Conservation (phyloP, 1,284 basidiomycete species). For the Cerioporus squamosus region DNA sequence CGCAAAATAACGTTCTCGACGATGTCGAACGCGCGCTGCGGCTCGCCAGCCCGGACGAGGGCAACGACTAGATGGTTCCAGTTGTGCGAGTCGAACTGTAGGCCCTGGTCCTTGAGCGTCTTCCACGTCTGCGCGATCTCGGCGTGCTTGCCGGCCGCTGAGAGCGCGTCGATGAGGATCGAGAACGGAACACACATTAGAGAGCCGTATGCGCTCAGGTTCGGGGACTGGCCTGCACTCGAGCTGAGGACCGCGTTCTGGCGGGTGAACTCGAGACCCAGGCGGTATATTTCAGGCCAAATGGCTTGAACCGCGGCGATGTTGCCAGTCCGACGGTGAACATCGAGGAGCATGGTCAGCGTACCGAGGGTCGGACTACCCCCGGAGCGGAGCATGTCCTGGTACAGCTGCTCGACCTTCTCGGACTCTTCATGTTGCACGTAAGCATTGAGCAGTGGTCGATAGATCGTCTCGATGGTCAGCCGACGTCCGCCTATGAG, state of each 20-base stretch:
- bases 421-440: slow-evolving; percentile 50
- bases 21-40: slow-evolving; percentile 83
- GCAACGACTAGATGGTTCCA: slow-evolving; percentile 89
- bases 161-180: slow-evolving; percentile 82
- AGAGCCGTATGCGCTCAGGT: slow-evolving; percentile 47
- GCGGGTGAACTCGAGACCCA: slow-evolving; percentile 49
- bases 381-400: slow-evolving; percentile 58
- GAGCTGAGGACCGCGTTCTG: slow-evolving; percentile 38
- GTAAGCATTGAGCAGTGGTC: slow-evolving; percentile 68
- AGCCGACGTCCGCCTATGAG: slow-evolving; percentile 42
- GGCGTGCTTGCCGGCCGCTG: slow-evolving; percentile 62
- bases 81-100: slow-evolving; percentile 88
- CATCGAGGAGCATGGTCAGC: slow-evolving; percentile 75
- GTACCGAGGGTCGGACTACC: slow-evolving; percentile 62
- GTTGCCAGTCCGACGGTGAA: slow-evolving; percentile 69
- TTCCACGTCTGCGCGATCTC: slow-evolving; percentile 77
- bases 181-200: slow-evolving; percentile 82
- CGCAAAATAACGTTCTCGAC: slow-evolving; percentile 82
- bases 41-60: slow-evolving; percentile 79
- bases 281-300: slow-evolving; percentile 74
- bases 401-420: slow-evolving; percentile 63
- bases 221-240: slow-evolving; percentile 19
- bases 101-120: slow-evolving; percentile 65
- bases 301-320: slow-evolving; percentile 59
- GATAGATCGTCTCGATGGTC: slow-evolving; percentile 60